These are phyloP conservation scores for Paramecium pentaurelia DNA, from an alignment of 73 alveolate species.

Conservation along the genomic window DNA sequence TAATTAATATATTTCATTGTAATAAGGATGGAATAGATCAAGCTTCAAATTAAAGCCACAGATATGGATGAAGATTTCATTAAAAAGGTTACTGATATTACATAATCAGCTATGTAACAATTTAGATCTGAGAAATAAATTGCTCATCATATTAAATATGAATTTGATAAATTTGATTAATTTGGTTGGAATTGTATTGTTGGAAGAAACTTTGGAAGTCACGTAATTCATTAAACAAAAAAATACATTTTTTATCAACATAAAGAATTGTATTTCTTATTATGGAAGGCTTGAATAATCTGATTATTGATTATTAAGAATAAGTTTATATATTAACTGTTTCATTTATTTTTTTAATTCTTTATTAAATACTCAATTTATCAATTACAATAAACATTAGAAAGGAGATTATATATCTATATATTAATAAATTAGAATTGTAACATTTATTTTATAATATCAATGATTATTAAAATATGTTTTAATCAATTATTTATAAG, in stretches of 20 bases:
- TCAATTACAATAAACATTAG: not conserved
- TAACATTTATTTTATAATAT: not conserved
- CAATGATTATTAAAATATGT: not conserved
- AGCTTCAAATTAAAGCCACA: constrained; percentile 43
- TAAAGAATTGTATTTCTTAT: constrained; percentile 39
- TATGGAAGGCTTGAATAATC: constrained; percentile 59
- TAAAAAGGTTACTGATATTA: constrained; percentile 45
- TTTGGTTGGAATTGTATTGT: constrained; percentile 79
- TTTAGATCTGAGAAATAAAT: constrained; percentile 44
- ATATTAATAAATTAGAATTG: too few relatives aligned
- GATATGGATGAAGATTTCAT: constrained; percentile 59
- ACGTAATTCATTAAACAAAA: constrained; percentile 78
- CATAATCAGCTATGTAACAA: constrained; percentile 41
- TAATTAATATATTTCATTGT: not conserved
- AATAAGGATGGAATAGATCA: not conserved
- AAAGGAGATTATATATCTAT: not conserved
- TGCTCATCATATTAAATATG: constrained; percentile 54
- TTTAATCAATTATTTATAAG: not conserved
- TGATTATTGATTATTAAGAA: not conserved
- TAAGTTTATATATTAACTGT: not conserved
- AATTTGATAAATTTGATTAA: constrained; percentile 54
- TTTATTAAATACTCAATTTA: not conserved
- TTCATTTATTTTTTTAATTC: not conserved
- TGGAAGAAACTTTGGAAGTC: constrained; percentile 86
- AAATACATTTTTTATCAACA: constrained; percentile 63